Evolutionary conservation across 805 yeast species (phyloP).

Genomic region (Cyberlindnera veronae): DNA sequence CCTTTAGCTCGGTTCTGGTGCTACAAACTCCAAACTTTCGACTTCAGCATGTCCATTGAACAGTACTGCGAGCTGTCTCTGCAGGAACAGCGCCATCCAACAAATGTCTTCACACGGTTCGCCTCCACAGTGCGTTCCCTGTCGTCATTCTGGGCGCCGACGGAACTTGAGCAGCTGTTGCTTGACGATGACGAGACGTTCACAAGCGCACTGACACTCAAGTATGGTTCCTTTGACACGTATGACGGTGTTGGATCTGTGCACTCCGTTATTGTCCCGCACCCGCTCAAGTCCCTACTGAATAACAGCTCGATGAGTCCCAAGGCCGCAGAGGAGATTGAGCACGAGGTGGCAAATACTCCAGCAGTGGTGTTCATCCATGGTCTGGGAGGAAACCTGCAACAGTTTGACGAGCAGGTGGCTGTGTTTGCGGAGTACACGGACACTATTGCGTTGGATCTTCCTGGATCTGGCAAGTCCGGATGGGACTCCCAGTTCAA

Average conservation of each 20-base stretch:
- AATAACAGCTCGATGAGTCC: constrained; percentile 6
- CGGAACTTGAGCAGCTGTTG: constrained; percentile 18
- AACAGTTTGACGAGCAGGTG: constrained; percentile 72
- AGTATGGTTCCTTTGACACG: constrained; percentile 9
- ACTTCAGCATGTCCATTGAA: constrained; percentile 15
- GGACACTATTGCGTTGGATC: constrained; percentile 67
- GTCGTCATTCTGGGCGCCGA: constrained; percentile 4
- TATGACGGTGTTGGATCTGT: constrained; percentile 16
- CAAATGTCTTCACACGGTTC: constrained; percentile 1
- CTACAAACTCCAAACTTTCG: no score
- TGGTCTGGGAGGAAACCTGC: constrained; percentile 87
- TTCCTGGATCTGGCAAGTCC: constrained; percentile 79
- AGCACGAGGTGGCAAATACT: constrained; percentile 34
- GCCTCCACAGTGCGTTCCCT: background rate
- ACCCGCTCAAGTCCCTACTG: constrained; percentile 9
- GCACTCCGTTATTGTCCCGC: constrained; percentile 15
- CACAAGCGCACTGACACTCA: constrained; percentile 11
- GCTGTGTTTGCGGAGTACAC: constrained; percentile 54
- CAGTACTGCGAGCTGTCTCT: constrained; percentile 17
- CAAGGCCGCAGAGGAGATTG: constrained; percentile 8
- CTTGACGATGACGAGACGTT: constrained; percentile 20
- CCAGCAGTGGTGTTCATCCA: constrained; percentile 72
- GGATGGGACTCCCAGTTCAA: constrained; percentile 7
- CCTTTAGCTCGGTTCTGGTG: no score
- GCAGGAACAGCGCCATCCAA: constrained; percentile 18